phyloP scores from a whole-genome alignment of 306 rosid species.

The Fragaria nilgerrensis region DNA sequence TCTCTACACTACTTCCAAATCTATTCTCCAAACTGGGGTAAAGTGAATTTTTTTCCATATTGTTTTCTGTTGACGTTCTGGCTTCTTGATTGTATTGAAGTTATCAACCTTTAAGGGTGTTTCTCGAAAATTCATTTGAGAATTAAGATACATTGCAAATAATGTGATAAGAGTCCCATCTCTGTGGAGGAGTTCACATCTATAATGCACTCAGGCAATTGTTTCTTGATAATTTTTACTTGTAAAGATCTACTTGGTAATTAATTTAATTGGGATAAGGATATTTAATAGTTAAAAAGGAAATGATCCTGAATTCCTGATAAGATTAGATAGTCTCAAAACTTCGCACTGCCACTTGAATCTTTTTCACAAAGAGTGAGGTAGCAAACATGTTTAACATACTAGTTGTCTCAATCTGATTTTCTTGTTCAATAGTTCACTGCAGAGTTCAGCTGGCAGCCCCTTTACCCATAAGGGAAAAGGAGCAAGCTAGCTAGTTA shows the following conservation, averaged over 20 bases:
- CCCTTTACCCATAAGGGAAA: not conserved
- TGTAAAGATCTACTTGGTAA: not conserved
- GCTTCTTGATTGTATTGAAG: not conserved
- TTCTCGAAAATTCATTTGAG: not conserved
- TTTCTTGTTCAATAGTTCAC: not conserved
- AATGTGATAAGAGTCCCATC: no score
- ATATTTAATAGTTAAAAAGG: not conserved
- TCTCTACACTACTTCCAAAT: conserved; percentile 79
- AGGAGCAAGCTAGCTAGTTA: not conserved
- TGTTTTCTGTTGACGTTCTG: not conserved
- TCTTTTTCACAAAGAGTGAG: not conserved
- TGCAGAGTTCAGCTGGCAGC: not conserved
- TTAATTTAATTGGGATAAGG: not conserved
- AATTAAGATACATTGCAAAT: not conserved
- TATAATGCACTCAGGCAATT: not conserved
- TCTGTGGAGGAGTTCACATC: not conserved
- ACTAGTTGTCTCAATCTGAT: not conserved
- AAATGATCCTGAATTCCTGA: not conserved
- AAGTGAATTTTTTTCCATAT: not conserved
- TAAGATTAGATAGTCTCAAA: not conserved
- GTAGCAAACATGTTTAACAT: not conserved
- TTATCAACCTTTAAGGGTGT: not conserved
- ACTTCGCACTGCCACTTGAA: not conserved
- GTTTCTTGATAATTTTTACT: not conserved
- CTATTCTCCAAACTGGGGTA: conserved; percentile 74